Conservation (phyloP, 2,329 filamentous ascomycete genomes). For the Incumbomyces delicatus region DNA sequence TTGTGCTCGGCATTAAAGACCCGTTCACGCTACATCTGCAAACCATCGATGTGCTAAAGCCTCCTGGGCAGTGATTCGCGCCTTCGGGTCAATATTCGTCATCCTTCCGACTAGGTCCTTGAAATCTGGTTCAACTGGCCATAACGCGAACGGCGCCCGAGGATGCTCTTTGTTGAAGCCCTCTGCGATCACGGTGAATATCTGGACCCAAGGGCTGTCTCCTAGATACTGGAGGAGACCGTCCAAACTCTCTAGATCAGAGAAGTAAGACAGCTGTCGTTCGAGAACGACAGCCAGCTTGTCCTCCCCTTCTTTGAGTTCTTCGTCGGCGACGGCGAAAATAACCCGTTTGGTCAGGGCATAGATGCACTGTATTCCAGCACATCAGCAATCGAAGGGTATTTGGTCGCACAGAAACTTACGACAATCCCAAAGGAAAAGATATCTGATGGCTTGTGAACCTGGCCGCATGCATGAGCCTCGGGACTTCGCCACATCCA, state of each 20-base stretch:
- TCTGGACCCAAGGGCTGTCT: conserved; percentile 30
- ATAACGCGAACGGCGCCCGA: conserved; percentile 33
- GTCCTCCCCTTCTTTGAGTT: conserved; percentile 27
- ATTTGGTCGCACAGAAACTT: conserved; percentile 9
- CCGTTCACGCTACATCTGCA: conserved; percentile 5
- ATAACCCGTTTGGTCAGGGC: conserved; percentile 34
- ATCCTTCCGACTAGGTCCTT: conserved; percentile 23
- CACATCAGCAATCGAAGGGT: background rate
- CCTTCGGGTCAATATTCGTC: conserved; percentile 26
- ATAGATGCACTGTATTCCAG: conserved; percentile 33
- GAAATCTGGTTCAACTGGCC: conserved; percentile 30
- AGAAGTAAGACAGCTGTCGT: conserved; percentile 41
- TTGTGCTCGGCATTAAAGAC: background rate
- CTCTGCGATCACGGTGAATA: conserved; percentile 30
- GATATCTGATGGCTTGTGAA: conserved; percentile 25
- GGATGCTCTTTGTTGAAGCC: conserved; percentile 35
- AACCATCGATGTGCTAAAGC: conserved; percentile 27
- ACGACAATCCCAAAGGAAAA: conserved; percentile 29
- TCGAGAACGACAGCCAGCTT: conserved; percentile 34
- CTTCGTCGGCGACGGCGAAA: conserved; percentile 30
- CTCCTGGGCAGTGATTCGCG: conserved; percentile 24
- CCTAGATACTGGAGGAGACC: conserved; percentile 35
- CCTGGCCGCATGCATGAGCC: conserved; percentile 25
- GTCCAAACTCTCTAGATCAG: conserved; percentile 32
- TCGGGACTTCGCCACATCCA: conserved; percentile 29